Base-by-base conservation (phyloP, 352 stramenopile species). In the Stramenopiles sp. region DNA sequence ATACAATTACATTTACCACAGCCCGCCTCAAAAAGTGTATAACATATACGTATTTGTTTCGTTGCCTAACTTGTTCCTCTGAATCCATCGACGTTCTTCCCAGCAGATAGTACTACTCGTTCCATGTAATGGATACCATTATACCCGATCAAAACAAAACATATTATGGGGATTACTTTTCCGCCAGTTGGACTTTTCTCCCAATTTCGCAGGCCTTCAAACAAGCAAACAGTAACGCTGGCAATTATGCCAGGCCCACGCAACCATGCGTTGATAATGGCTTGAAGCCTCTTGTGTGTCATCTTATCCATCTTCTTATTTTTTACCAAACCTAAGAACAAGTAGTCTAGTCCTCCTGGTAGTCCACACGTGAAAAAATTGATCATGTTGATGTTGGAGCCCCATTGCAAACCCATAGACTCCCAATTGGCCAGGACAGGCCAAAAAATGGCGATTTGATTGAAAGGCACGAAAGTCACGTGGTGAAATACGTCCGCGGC, bases 61-160 rank as follows among this genome's bases (percentile, higher is more conserved):
- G n/a, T n/a, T n/a, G n/a, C n/a, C n/a, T 71, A 71, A 71, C 22
- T 25, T 22, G 55, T 71, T 25, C 55, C 55, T 71, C 27, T 71
- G 55, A 71, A 71, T 27, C 27, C 55, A 25, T 71, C 27, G 55
- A 25, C 55, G 55, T 25, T 25, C 55, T 27, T 22, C 22, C 55
- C 55, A 22, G 55, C 27, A 27, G 22, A 25, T 27, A 71, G 55
- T 27, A 71, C 55, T 22, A 71, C 55, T 22, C 22, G 22, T 71
- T 71, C 55, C 55, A 71, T 71, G 55, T 71, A 71, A 71, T 71
- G 55, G 55, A 71, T 71, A 27, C 55, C 55, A 71, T 71, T 71
- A 27, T 71, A 71, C 55, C 55, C 55, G 27, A 71, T 71, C 22
- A 71, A 27, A 25, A 71, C 55, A 71, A 71, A 71, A 27, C 55